Conservation (phyloP, 2,329 filamentous ascomycete genomes). For the Lecanicillium sp. region DNA sequence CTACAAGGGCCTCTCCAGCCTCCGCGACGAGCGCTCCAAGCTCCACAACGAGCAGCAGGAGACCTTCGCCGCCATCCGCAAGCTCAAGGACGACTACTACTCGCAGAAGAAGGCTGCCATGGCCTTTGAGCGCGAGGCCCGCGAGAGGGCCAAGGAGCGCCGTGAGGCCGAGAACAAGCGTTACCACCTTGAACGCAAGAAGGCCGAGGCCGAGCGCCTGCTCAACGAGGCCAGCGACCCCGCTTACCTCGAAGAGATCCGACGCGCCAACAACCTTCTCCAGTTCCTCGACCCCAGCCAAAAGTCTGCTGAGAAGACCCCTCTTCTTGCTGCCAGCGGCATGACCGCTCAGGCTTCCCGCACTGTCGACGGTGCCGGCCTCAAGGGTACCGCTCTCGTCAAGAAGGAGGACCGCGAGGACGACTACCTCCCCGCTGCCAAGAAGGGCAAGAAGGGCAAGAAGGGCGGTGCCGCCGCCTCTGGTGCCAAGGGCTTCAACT, state of each 20-base stretch:
- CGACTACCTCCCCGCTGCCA: conserved; percentile 73
- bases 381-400: conserved; percentile 79
- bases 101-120: conserved; percentile 73
- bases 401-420: conserved; percentile 87
- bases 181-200: conserved; percentile 64
- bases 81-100: conserved; percentile 87
- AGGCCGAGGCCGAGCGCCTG: conserved; percentile 68
- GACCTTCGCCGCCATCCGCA: conserved; percentile 75
- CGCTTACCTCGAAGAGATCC: conserved; percentile 89
- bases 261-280: conserved; percentile 75
- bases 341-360: conserved; percentile 74
- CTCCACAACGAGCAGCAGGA: conserved; percentile 80
- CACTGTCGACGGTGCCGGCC: conserved; percentile 73
- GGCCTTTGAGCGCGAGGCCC: conserved; percentile 77
- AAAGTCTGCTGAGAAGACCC: conserved; percentile 56
- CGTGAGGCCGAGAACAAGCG: conserved; percentile 75
- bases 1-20: conserved; percentile 77
- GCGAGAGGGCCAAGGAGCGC: conserved; percentile 69
- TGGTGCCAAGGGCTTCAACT: conserved; percentile 62
- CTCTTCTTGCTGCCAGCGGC: conserved; percentile 59
- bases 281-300: conserved; percentile 81
- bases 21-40: conserved; percentile 81
- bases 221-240: conserved; percentile 77
- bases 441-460: conserved; percentile 86
- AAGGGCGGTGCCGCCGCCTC: conserved; percentile 45